A percentile compares a stretch with the other conserved stretches of the same genome.
These are phyloP conservation scores for Marchantia paleacea DNA, from an alignment of 225 moss, liverwort and hornwort species.

Conservation along the genomic window DNA sequence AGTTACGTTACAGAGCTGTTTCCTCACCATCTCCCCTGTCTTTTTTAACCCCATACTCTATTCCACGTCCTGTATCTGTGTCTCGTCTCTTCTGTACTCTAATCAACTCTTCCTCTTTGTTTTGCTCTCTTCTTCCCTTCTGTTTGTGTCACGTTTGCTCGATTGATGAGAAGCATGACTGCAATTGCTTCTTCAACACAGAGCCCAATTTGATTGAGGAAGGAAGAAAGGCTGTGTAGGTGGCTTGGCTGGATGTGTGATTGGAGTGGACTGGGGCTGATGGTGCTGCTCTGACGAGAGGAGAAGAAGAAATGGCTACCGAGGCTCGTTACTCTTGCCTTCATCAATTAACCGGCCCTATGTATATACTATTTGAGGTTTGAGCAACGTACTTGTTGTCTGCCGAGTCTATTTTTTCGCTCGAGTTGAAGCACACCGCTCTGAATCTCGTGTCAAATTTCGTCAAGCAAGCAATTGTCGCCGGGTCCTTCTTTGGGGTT, in stretches of 20 bases:
- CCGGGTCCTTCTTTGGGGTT: too few species aligned
- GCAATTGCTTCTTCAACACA: background rate
- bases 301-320: background rate
- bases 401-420: background rate
- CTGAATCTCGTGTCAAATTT: slow-evolving; percentile 31
- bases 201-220: background rate
- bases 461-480: too few species aligned
- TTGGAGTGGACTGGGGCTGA: background rate
- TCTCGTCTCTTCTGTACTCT: background rate
- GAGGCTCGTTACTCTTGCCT: slow-evolving; percentile 6
- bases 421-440: slow-evolving; percentile 30
- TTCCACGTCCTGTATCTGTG: slow-evolving; percentile 1
- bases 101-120: background rate
- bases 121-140: background rate
- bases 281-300: background rate
- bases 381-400: slow-evolving; percentile 18
- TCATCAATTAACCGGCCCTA: background rate
- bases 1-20: background rate
- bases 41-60: background rate
- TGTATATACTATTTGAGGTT: slow-evolving; percentile 9
- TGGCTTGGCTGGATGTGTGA: background rate
- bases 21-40: background rate
- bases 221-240: background rate
- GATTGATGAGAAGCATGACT: background rate
- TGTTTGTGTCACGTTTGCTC: background rate